A percentile compares a stretch with the other conserved stretches of the same genome.
phyloP scores from a whole-genome alignment of 805 yeast genomes.

The Suhomyces prunicola region DNA sequence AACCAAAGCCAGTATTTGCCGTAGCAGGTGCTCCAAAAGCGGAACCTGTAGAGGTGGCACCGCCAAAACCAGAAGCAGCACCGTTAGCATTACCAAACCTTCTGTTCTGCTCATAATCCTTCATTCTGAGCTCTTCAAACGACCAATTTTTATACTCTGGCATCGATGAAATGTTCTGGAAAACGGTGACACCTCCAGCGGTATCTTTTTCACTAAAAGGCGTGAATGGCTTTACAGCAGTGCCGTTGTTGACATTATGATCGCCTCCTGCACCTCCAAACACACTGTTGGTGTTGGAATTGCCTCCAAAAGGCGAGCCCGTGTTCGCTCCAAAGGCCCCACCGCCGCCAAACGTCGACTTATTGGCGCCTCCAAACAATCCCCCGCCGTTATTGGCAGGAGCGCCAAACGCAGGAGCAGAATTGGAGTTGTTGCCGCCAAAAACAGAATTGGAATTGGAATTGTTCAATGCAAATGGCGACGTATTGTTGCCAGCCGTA shows the following conservation, averaged over 20 bases:
- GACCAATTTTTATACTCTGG: slow-evolving; percentile 83
- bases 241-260: slow-evolving; percentile 54
- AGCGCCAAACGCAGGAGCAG: slow-evolving; percentile 1
- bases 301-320: slow-evolving; percentile 28
- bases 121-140: slow-evolving; percentile 82
- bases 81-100: slow-evolving; percentile 48
- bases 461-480: slow-evolving; percentile 5
- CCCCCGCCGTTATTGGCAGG: slow-evolving; percentile 15
- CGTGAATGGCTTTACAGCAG: slow-evolving; percentile 67
- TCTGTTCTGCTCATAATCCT: slow-evolving; percentile 79
- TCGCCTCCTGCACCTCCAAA: slow-evolving; percentile 24
- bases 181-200: slow-evolving; percentile 51
- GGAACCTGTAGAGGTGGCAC: slow-evolving; percentile 18
- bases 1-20: background rate
- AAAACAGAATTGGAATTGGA: slow-evolving; percentile 38
- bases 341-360: slow-evolving; percentile 12
- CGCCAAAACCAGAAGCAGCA: slow-evolving; percentile 26
- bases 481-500: slow-evolving; percentile 9
- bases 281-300: slow-evolving; percentile 12
- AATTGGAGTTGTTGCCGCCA: slow-evolving; percentile 17
- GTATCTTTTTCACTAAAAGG: slow-evolving; percentile 73
- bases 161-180: slow-evolving; percentile 80
- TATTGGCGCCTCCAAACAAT: slow-evolving; percentile 23
- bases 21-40: slow-evolving; percentile 23
- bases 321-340: slow-evolving; percentile 12